These are phyloP conservation scores for Xanthoceras sorbifolium DNA, from an alignment of 345 rosid species.

Conservation along the genomic window DNA sequence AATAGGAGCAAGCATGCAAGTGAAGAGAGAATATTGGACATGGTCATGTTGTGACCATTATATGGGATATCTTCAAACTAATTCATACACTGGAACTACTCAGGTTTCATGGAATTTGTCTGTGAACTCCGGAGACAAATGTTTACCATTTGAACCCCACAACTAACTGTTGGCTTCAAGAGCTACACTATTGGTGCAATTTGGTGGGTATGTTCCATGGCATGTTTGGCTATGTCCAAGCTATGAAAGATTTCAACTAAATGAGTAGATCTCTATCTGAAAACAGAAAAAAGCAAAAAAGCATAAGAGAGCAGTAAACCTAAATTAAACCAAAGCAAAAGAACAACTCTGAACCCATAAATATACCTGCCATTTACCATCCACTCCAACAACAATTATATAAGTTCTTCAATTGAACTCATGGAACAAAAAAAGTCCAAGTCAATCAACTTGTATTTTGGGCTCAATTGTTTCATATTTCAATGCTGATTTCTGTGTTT, in stretches of 20 bases:
- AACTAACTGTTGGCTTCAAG: neutral
- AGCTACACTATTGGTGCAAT: too few relatives aligned
- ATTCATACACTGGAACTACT: too few relatives aligned
- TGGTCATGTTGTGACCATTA: neutral
- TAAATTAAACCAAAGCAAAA: constrained; percentile 2
- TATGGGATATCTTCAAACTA: neutral
- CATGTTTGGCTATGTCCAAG: neutral
- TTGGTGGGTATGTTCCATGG: neutral
- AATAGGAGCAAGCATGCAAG: neutral
- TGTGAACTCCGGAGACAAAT: neutral
- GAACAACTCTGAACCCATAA: neutral
- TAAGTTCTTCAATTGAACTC: neutral
- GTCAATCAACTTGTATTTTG: neutral
- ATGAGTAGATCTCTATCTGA: neutral
- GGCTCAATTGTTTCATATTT: neutral
- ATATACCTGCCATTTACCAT: neutral
- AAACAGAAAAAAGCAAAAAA: neutral
- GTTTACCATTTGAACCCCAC: neutral
- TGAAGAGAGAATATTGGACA: neutral
- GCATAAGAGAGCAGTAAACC: constrained; percentile 7
- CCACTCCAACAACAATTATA: neutral
- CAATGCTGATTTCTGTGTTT: neutral
- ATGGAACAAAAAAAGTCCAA: neutral
- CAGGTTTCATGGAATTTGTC: neutral
- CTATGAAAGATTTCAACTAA: neutral